Base-by-base conservation (phyloP, 768 basidiomycete genomes). In the Tricholoma matsutake region DNA sequence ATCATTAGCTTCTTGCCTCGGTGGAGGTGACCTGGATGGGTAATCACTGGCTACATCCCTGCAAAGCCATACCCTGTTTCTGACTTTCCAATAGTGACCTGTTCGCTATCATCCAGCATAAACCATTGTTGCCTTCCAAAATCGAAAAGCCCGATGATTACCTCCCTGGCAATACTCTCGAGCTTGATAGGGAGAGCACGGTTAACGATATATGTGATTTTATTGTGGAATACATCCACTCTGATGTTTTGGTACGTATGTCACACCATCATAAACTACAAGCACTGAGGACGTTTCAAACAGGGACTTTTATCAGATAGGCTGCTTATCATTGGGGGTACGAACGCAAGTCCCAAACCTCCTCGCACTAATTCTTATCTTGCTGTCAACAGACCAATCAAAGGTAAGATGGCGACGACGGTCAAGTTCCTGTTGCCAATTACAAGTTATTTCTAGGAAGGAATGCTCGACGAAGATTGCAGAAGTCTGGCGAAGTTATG, bases 1-100 rank as follows among this genome's bases (percentile, higher is more conserved):
- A 37, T 87, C 89, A 0, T 67, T 91, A 43, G 81, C 91, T 9
- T 89, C 88, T 2, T 84, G 82, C 62, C 78, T 92, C 14, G 87
- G 82, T 9, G 90, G 90, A 35, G 91, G 91, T 0, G 91, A 92
- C 74, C 74, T 92, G n/a, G 91, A 92, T 59, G 91, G 91, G 88
- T 89, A 68, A 65, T 77, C 64, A 16, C 41, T 25, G 11, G 13
- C 22, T 14, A 32, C n/a, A 31, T 53, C 7, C 7, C 7, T 52
- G 28, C 28, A 3, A 9, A 53, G 6, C n/a, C 2, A 16, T 9
- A 4, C 9, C 7, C 9, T 32, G 4, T 31, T 31, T 53, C 29
- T 53, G 16, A 53, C 9, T 4, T 16, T 53, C 16, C n/a, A 10
- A 18, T 64, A 90, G 90, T 3, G 90, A 92, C 63, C 67, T 79